Percentiles rank a stretch among this genome's conserved stretches.
These are phyloP conservation scores for Solanum habrochaites DNA, from an alignment of 257 asterid species.

Conservation along the genomic window DNA sequence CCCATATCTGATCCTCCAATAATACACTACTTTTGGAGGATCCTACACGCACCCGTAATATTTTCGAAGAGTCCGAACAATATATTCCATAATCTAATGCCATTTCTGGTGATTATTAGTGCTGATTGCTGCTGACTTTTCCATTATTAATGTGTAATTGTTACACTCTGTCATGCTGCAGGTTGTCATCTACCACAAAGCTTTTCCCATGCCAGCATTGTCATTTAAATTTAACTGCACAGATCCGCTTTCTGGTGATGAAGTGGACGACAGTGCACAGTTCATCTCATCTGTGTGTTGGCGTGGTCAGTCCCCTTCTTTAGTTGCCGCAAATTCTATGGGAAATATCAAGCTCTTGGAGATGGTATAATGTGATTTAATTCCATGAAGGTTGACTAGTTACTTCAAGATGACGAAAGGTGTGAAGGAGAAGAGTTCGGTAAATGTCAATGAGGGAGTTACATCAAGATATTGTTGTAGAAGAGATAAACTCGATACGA, in stretches of 20 bases:
- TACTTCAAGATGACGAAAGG: background rate
- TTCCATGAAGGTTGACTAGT: background rate
- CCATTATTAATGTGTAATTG: background rate
- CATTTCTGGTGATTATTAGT: background rate
- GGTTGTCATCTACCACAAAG: slow-evolving; percentile 88
- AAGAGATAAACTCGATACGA: background rate
- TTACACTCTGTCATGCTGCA: slow-evolving; percentile 6
- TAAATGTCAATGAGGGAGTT: background rate
- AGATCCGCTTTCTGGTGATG: slow-evolving; percentile 69
- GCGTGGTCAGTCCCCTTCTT: slow-evolving; percentile 77
- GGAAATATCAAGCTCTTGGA: slow-evolving; percentile 87
- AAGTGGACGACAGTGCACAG: slow-evolving; percentile 63
- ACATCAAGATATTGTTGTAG: background rate
- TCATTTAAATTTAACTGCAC: slow-evolving; percentile 60
- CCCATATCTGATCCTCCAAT: background rate
- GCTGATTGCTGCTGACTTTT: background rate
- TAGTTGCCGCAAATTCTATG: slow-evolving; percentile 92
- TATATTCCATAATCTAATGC: background rate
- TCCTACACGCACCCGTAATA: background rate
- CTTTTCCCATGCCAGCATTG: slow-evolving; percentile 75
- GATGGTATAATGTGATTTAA: slow-evolving; percentile 43
- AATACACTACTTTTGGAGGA: background rate
- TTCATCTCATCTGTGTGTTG: slow-evolving; percentile 93
- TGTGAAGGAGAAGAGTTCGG: background rate
- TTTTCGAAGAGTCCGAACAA: background rate